Base-by-base conservation (phyloP, 805 yeast species). In the Candida methanosorbosa region DNA sequence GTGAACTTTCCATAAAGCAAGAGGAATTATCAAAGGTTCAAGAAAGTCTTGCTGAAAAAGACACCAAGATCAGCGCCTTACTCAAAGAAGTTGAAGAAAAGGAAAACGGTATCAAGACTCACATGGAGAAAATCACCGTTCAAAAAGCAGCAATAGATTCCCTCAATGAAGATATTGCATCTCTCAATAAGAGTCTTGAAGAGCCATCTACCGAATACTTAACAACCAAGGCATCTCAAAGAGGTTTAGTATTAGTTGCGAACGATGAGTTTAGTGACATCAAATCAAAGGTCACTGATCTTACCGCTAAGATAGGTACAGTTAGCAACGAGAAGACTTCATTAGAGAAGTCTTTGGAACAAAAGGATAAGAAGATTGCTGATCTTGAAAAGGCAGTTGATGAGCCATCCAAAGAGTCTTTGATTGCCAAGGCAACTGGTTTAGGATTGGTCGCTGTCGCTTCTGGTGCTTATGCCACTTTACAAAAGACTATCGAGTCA, bases 371-470 rank as follows among this genome's bases (percentile, higher is more conserved):
- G 9, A 8, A 8, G 14, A 24, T 8, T 9, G 7, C 9, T n/a
- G 14, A 24, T 24, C 14, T 13, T 24, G 15, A 24, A 24, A 6
- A 24, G 5, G n/a, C 15, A 8, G 27, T 6, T 5, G 27, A 9
- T 24, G 19, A 28, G 6, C 15, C 11, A 8, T 28, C 40, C 4
- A 25, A 29, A 14, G 41, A 39, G 4, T 16, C 40, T n/a, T 33
- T 55, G 25, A 37, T 42, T 27, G 35, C 44, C 24, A 38, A 27
- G 29, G 66, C 68, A 0, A 33, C 43, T 13, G 57, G 52, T 7
- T 41, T 54, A 20, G 70, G 65, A 2, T 48, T 62, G 23, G 51
- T 57, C 13, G 52, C 66, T 16, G 49, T 70, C 12, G 49, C 64
- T 0, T 32, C 48, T 2, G 28, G 36, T 24, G 26, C 64, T 24